A percentile compares a stretch with the other conserved stretches of the same genome.
These are phyloP conservation scores for Dictyostelium purpureum DNA, from an alignment of 78 protist species.

Conservation along the genomic window DNA sequence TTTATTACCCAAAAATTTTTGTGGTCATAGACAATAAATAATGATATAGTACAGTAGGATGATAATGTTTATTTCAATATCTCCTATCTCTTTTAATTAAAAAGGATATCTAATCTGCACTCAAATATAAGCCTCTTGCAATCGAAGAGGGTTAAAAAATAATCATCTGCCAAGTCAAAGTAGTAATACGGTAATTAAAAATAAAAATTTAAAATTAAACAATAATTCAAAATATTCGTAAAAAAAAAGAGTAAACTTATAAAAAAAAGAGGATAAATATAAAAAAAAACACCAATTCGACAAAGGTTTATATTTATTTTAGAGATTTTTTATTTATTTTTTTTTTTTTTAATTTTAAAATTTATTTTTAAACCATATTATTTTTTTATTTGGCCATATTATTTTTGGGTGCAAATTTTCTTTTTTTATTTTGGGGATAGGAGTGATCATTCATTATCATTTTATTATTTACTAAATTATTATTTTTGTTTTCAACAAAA, in stretches of 20 bases:
- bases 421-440: not conserved
- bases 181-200: not conserved
- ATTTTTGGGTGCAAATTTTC: too few species aligned
- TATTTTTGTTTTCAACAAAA: not conserved
- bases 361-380: too few species aligned
- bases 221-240: too few species aligned
- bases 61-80: not conserved
- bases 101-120: slow-evolving; percentile 61
- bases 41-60: not conserved
- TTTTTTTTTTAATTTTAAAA: not conserved
- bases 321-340: not conserved
- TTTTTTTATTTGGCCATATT: too few species aligned
- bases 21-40: not conserved
- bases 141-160: not conserved
- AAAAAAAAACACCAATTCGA: not conserved
- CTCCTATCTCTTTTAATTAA: not conserved
- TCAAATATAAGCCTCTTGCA: slow-evolving; percentile 43
- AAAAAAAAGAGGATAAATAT: too few species aligned
- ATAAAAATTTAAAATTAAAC: not conserved
- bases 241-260: not conserved
- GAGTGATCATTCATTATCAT: not conserved
- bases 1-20: not conserved
- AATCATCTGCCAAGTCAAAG: too few species aligned
- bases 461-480: too few species aligned
- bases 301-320: not conserved